Conservation (phyloP, 2,329 filamentous ascomycete species). For the Cercospora sp. region DNA sequence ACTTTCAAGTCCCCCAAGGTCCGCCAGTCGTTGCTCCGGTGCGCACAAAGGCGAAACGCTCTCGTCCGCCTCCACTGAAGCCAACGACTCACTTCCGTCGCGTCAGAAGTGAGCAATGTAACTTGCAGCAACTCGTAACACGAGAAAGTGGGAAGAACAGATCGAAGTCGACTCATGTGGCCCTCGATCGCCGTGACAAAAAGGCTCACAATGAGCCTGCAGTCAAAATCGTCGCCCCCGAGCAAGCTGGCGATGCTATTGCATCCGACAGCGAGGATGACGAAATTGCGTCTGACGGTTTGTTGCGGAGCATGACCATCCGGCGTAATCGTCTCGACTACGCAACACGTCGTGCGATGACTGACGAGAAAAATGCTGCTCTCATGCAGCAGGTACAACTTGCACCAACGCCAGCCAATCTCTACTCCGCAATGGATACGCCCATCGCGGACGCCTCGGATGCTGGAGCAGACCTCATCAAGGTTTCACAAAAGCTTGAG, state of each 20-base stretch:
- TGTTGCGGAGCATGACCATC: neutral
- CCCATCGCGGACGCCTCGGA: conserved; percentile 12
- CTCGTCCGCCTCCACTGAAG: neutral
- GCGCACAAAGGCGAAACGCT: neutral
- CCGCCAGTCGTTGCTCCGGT: neutral
- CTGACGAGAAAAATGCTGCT: conserved; percentile 11
- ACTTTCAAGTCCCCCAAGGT: neutral
- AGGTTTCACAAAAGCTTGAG: conserved; percentile 11
- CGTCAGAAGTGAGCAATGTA: conserved; percentile 8
- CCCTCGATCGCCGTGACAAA: neutral
- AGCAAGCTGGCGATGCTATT: conserved; percentile 23
- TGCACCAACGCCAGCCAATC: neutral
- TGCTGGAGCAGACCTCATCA: conserved; percentile 1
- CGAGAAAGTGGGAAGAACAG: neutral
- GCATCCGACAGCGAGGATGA: conserved; percentile 29
- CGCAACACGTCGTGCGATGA: conserved; percentile 20
- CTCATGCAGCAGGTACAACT: neutral
- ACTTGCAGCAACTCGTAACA: neutral
- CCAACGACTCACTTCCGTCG: neutral
- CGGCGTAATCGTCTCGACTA: conserved; percentile 20
- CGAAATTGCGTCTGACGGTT: neutral
- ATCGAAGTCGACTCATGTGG: neutral
- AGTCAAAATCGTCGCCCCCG: conserved; percentile 5
- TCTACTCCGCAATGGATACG: neutral
- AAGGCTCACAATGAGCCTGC: neutral